Base-by-base conservation (phyloP, 2,329 filamentous ascomycete genomes). In the Exophiala sp. region DNA sequence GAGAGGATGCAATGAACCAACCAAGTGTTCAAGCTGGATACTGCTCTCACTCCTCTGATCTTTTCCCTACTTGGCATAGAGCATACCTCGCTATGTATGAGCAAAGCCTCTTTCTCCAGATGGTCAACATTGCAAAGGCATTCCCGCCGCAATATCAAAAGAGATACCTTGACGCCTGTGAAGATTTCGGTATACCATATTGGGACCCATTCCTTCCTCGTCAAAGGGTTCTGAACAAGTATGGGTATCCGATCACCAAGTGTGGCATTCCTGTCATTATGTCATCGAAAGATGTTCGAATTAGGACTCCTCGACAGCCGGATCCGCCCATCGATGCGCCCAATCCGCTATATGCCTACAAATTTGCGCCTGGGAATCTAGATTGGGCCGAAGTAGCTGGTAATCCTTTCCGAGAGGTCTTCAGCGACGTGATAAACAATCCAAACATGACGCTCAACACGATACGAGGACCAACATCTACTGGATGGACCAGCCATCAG, bases 31-130 rank as follows among this genome's bases (percentile, higher is more conserved):
- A 75, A 29, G 75, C 78, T 12, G 89, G 89, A 44, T 94, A 91
- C 68, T 95, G 90, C 68, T 81, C 82, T 10, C 90, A 95, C 70
- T 80, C 78, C 21, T 88, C 86, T 1, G 82, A 86, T 38, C 72
- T 94, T n/a, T 94, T 95, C 66, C 82, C 86, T 38, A 80, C 85
- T 34, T 95, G 90, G 90, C 89, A 95, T 75, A 81, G 89, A 44
- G 87, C 89, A 1, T 95, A 92, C 68, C 75, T 94, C 48, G 75
- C 80, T 6, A 70, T 86, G 8, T 83, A 73, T 59, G 77, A 87
- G 71, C 79, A 80, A 61, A 49, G 65, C 49, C 20, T 34, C 7
- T 14, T 11, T 38, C 40, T 41, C 38, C 12, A 41, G 38, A 41
- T 41, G 38, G 16, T 41, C 38, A 41, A 18, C 16, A 41, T 16